These are phyloP conservation scores for Paramecium sexaurelia DNA, from an alignment of 73 alveolate genomes.

Conservation along the genomic window DNA sequence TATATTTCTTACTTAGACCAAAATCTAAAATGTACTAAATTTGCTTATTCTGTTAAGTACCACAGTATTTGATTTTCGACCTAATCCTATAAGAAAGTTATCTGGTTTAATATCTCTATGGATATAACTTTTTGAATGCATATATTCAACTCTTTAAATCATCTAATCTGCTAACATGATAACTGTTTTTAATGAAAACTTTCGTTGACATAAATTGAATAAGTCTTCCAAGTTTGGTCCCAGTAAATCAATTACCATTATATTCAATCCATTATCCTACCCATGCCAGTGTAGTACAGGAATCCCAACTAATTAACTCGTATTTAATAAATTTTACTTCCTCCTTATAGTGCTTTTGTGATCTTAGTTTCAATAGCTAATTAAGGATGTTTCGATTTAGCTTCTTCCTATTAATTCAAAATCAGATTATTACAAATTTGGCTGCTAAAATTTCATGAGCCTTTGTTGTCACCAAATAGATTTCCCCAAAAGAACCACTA, in stretches of 20 bases:
- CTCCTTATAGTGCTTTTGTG: slow-evolving; percentile 57
- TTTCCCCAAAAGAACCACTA: slow-evolving; percentile 92
- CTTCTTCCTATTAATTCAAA: slow-evolving; percentile 57
- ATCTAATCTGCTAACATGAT: slow-evolving; percentile 83
- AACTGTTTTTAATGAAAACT: slow-evolving; percentile 82
- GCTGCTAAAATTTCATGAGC: slow-evolving; percentile 55
- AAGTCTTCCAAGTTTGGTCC: slow-evolving; percentile 93
- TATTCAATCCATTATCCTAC: slow-evolving; percentile 82
- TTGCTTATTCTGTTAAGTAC: not conserved
- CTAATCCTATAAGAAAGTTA: slow-evolving; percentile 73
- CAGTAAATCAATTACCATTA: slow-evolving; percentile 85
- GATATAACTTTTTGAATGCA: slow-evolving; percentile 68
- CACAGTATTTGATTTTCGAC: slow-evolving; percentile 62
- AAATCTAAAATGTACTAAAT: slow-evolving; percentile 71
- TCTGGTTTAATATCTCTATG: slow-evolving; percentile 79
- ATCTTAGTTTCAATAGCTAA: slow-evolving; percentile 56
- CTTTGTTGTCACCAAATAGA: slow-evolving; percentile 73
- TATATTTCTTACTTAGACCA: slow-evolving; percentile 78
- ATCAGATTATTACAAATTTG: slow-evolving; percentile 34
- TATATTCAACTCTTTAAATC: slow-evolving; percentile 73
- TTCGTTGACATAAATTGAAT: slow-evolving; percentile 84
- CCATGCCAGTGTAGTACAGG: slow-evolving; percentile 86
- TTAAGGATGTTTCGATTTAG: slow-evolving; percentile 72
- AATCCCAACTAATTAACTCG: slow-evolving; percentile 76
- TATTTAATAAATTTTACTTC: slow-evolving; percentile 31